Conservation (phyloP, 2,329 filamentous ascomycete species). For the Colletotrichum sp. region DNA sequence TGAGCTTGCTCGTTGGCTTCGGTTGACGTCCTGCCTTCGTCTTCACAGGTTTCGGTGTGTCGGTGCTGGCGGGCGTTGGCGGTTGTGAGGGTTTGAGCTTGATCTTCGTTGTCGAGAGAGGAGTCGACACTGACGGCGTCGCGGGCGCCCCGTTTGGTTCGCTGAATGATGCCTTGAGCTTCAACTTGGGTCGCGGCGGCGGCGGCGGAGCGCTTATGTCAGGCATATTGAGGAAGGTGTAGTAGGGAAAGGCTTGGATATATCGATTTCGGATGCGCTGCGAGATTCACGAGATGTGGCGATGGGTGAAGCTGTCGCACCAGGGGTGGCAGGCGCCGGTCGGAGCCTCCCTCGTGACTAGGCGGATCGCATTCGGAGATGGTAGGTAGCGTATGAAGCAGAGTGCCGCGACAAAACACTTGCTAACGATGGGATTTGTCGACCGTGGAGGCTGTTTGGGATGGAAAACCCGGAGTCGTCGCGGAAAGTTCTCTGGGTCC, state of each 20-base stretch:
- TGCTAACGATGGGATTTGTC: neutral
- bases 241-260: neutral
- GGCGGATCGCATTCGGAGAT: neutral
- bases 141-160: conserved; percentile 20
- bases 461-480: neutral
- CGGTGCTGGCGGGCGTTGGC: conserved; percentile 36
- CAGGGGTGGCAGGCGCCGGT: neutral
- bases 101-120: conserved; percentile 36
- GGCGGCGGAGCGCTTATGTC: conserved; percentile 20
- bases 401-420: neutral
- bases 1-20: conserved; percentile 63
- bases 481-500: neutral
- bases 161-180: conserved; percentile 26
- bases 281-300: neutral
- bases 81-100: conserved; percentile 45
- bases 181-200: conserved; percentile 28
- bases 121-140: conserved; percentile 22
- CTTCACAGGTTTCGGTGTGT: conserved; percentile 41
- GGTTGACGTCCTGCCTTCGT: conserved; percentile 66
- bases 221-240: conserved; percentile 1
- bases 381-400: neutral
- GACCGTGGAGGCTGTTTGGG: neutral
- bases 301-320: neutral
- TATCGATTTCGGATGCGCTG: neutral
- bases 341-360: neutral